These are phyloP conservation scores for Alternaria arborescens DNA, from an alignment of 2,329 filamentous ascomycete genomes.

Conservation along the genomic window DNA sequence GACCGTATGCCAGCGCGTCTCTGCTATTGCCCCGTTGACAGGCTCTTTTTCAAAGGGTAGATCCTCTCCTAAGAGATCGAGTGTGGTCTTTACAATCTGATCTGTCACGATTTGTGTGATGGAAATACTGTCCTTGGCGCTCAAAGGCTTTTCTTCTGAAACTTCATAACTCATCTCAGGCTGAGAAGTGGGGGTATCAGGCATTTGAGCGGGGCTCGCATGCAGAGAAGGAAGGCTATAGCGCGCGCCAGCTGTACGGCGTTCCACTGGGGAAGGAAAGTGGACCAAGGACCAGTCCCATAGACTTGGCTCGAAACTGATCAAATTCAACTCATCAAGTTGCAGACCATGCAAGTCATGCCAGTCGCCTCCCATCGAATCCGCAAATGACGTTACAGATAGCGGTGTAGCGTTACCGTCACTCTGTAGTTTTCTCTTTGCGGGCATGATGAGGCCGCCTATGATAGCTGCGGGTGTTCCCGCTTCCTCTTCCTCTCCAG, in stretches of 20 bases:
- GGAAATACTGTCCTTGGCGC: constrained; percentile 69
- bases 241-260: constrained; percentile 27
- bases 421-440: constrained; percentile 46
- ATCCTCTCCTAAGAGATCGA: constrained; percentile 44
- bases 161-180: constrained; percentile 36
- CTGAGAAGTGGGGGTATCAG: constrained; percentile 47
- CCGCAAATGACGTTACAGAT: constrained; percentile 47
- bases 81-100: constrained; percentile 67
- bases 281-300: constrained; percentile 50
- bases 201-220: constrained; percentile 34
- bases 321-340: constrained; percentile 39
- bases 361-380: constrained; percentile 43
- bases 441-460: constrained; percentile 28
- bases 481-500: constrained; percentile 27
- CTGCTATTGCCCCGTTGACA: constrained; percentile 23
- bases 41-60: not conserved
- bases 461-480: constrained; percentile 27
- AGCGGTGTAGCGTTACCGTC: constrained; percentile 49
- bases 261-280: constrained; percentile 39
- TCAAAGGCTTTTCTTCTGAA: constrained; percentile 41
- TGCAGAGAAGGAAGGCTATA: constrained; percentile 43
- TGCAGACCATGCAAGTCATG: constrained; percentile 37
- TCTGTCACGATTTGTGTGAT: constrained; percentile 76
- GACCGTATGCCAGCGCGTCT: constrained; percentile 33
- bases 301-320: constrained; percentile 42